Base-by-base conservation (phyloP, 108 stramenopile species). In the Poteriospumella lacustris region DNA sequence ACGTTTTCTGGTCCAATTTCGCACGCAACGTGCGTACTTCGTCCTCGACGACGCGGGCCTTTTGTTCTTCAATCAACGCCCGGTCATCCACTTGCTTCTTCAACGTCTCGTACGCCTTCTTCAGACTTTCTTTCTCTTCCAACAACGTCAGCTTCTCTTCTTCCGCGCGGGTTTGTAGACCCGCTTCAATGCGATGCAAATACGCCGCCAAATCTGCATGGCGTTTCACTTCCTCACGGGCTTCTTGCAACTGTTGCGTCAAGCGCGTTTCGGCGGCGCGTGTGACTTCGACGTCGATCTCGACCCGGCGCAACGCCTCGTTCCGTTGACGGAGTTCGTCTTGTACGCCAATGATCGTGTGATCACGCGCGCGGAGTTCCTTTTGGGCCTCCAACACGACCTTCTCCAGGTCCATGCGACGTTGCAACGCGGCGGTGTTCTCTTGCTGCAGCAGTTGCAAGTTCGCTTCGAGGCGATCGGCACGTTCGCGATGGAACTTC, bases 201-300 rank as follows among this genome's bases (percentile, higher is more conserved):
- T 44, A 38, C 36, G 26, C 70, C 26, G 41, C 28, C 3, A 73
- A 33, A 3, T 3, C 5, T 26, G 33, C 12, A 15, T 38, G 5
- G 3, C 70, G 70, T 38, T 73, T 73, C 41, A 73, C 33, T 38
- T 73, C 70, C 31, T 73, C 70, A 42, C 70, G 38, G 15, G 24
- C 9, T 52, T 73, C 70, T 3, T 5, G 9, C n/a, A 73, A 3
- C 36, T 73, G 70, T 33, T 15, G n/a, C 3, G 24, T 19, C 41
- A 73, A 39, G n/a, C 70, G 70, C 5, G 19, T 26, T 42, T 73
- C 70, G 31, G 70, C 5, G 5, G 70, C 43, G 9, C 42, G 38
- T 5, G n/a, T 52, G 42, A 73, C 70, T 73, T 73, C 70, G 26
- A 56, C 12, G 5, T 73, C 70, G 5, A 73, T 24, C 24, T 73